Evolutionary conservation across 495 filamentous ascomycete genomes (phyloP).

Genomic region (Ascodesmis nigricans): DNA sequence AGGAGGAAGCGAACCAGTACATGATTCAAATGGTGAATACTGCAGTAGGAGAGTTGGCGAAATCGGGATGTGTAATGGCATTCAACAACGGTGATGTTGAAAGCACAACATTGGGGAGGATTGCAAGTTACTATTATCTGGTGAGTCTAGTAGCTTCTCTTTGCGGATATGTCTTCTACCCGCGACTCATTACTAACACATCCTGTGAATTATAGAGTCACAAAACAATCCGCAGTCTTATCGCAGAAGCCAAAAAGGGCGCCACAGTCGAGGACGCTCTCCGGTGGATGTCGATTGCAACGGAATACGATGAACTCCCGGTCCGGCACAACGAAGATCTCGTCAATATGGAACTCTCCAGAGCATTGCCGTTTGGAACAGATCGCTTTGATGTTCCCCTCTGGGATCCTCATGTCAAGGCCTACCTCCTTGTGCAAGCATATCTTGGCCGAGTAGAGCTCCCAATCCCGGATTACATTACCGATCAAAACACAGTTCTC

Average conservation of each 20-base stretch:
- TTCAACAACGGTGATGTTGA: conserved; percentile 78
- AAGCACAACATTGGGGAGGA: conserved; percentile 76
- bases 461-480: conserved; percentile 91
- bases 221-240: conserved; percentile 71
- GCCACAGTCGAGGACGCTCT: conserved; percentile 72
- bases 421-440: conserved; percentile 81
- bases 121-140: conserved; percentile 98
- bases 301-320: conserved; percentile 91
- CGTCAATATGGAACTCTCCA: conserved; percentile 79
- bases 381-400: conserved; percentile 56
- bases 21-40: conserved; percentile 79
- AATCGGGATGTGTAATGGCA: conserved; percentile 60
- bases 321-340: conserved; percentile 99
- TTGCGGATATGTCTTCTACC: not conserved
- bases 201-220: conserved; percentile 53
- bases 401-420: conserved; percentile 98
- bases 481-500: conserved; percentile 70
- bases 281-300: conserved; percentile 78
- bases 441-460: conserved; percentile 82
- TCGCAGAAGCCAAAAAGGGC: conserved; percentile 48
- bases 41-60: conserved; percentile 54
- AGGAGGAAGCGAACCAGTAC: conserved; percentile 67
- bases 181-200: not conserved
- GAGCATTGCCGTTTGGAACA: conserved; percentile 46
- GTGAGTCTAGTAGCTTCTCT: conserved; percentile 4